Evolutionary conservation across 2,329 filamentous ascomycete genomes (phyloP).

Genomic region (Neonectria magnoliae): DNA sequence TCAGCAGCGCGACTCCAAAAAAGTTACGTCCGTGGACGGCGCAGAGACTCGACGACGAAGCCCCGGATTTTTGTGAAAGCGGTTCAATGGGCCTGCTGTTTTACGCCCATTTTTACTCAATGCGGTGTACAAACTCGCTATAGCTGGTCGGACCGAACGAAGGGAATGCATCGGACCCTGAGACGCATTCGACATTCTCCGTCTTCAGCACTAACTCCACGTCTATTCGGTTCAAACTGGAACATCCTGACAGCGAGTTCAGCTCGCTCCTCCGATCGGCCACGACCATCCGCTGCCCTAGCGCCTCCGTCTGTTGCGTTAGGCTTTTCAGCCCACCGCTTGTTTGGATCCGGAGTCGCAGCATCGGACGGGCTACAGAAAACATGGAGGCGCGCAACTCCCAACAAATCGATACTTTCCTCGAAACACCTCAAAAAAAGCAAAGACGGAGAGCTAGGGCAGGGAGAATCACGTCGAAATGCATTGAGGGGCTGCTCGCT

Average conservation of each 20-base stretch:
- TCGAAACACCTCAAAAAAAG: constrained; percentile 28
- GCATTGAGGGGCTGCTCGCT: too few relatives aligned
- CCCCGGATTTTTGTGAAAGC: neutral
- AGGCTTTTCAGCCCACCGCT: constrained; percentile 6
- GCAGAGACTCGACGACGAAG: neutral
- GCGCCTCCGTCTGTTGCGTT: constrained; percentile 20
- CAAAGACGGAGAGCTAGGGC: constrained; percentile 33
- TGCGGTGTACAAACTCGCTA: constrained; percentile 36
- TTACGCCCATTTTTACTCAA: constrained; percentile 18
- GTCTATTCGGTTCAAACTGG: constrained; percentile 20
- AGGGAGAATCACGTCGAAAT: constrained; percentile 11
- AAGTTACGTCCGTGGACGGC: constrained; percentile 13
- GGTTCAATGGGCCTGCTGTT: constrained; percentile 17
- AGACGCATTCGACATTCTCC: constrained; percentile 30
- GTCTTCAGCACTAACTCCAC: constrained; percentile 31
- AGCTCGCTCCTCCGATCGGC: constrained; percentile 16
- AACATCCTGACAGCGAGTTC: constrained; percentile 13
- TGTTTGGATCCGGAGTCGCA: constrained; percentile 19
- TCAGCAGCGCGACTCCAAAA: constrained; percentile 25
- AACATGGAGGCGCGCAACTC: constrained; percentile 12
- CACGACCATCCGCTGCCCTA: constrained; percentile 27
- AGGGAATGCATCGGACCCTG: constrained; percentile 46
- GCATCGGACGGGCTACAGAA: constrained; percentile 11
- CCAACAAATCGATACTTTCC: constrained; percentile 1
- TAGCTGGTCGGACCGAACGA: constrained; percentile 32